Base-by-base conservation (phyloP, 2,329 filamentous ascomycete genomes). In the Chaetomium sp. region DNA sequence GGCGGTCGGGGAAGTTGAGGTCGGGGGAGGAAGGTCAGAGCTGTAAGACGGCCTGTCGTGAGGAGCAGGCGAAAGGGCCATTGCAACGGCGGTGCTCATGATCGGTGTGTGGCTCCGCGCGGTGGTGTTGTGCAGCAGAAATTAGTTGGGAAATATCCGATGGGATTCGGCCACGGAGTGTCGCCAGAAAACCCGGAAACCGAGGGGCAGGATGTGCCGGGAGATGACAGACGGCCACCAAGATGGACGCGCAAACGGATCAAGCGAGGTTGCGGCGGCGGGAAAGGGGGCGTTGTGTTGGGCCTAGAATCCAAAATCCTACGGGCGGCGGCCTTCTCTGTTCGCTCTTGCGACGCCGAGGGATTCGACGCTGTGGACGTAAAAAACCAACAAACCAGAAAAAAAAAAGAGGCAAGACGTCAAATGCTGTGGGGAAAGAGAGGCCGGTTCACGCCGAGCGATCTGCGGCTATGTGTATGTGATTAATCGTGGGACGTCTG, bases 71-170 rank as follows among this genome's bases (percentile, higher is more conserved):
- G 87, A 88, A 70, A 86, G 86, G 74, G 85, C 86, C 87, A 89
- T 88, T 73, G 86, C 85, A 75, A 89, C 84, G 77, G 85, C 86
- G 75, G 87, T 82, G 80, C 86, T 89, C 87, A 89, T 89, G 75
- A 72, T 87, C 69, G 31, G n/a, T 61, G 64, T 64, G 56, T 66
- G 67, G 35, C 16, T 38, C 35, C 38, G 50, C 38, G 19, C 38
- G 23, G 19, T 60, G 51, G 38, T 60, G 56, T 62, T 53, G 42
- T 50, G 63, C 33, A 23, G 53, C 21, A 35, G 23, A 51, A 53
- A 61, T 27, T 21, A 61, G 4, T 42, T 42, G 16, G 51, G n/a
- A 49, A 42, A n/a, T 42, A 56, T 47, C 57, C 53, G 38, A 56
- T 42, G 56, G 56, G 54, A 59, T 50, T 57, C 60, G 38, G 58